Percentiles rank a stretch among this genome's conserved stretches.
These are phyloP conservation scores for Sugiyamaella mastotermitis DNA, from an alignment of 805 yeast species.

Conservation along the genomic window DNA sequence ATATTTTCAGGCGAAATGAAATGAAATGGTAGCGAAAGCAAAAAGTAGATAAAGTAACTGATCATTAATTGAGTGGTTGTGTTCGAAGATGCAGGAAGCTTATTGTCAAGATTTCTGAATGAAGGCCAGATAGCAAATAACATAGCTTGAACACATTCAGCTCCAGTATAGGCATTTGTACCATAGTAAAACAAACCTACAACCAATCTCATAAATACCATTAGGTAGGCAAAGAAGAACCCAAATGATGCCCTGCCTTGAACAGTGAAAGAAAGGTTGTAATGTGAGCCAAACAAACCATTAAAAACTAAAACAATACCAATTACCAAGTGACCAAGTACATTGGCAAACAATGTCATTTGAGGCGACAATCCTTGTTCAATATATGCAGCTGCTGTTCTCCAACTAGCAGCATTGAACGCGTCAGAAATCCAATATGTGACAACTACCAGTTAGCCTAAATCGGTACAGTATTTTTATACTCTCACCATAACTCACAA, in stretches of 20 bases:
- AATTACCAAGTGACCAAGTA: slow-evolving; percentile 10
- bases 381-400: slow-evolving; percentile 14
- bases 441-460: no score
- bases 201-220: slow-evolving; percentile 17
- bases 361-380: slow-evolving; percentile 16
- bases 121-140: slow-evolving; percentile 31
- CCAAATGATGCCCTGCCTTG: slow-evolving; percentile 23
- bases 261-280: slow-evolving; percentile 25
- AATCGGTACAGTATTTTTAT: no score
- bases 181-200: slow-evolving; percentile 19
- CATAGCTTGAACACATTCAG: slow-evolving; percentile 8
- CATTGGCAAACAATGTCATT: slow-evolving; percentile 14
- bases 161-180: slow-evolving; percentile 17
- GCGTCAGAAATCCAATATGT: slow-evolving; percentile 37
- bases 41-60: slow-evolving; percentile 78
- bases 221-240: slow-evolving; percentile 15
- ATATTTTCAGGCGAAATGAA: slow-evolving; percentile 76
- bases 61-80: slow-evolving; percentile 50
- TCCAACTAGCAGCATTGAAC: slow-evolving; percentile 18
- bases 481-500: no score
- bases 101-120: slow-evolving; percentile 21
- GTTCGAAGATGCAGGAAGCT: slow-evolving; percentile 66
- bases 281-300: slow-evolving; percentile 17
- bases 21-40: slow-evolving; percentile 69
- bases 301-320: slow-evolving; percentile 13